Percentiles rank a stretch among this genome's conserved stretches.
Evolutionary conservation across 169 alveolate genomes (phyloP).

Genomic region (Plasmodium chabaudi): DNA sequence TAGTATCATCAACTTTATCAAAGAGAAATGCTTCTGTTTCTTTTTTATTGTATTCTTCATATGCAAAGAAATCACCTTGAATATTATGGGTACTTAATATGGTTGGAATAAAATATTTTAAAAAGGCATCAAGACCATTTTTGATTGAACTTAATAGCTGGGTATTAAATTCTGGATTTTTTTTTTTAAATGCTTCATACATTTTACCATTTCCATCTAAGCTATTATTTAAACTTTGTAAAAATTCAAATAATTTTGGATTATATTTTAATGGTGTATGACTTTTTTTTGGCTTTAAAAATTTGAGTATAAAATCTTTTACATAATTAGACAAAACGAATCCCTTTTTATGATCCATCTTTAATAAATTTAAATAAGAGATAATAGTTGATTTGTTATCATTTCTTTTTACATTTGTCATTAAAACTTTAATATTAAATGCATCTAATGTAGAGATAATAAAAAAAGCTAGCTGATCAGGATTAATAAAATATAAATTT

Average conservation of each 20-base stretch:
- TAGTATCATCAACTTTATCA: neutral
- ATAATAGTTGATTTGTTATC: constrained; percentile 10
- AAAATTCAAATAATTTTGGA: constrained; percentile 16
- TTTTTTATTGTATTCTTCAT: neutral
- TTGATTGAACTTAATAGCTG: neutral
- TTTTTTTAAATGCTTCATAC: constrained; percentile 34
- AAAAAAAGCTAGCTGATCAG: constrained; percentile 6
- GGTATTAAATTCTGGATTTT: neutral
- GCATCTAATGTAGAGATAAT: constrained; percentile 13
- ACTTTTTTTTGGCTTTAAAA: constrained; percentile 2
- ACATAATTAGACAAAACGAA: constrained; percentile 14
- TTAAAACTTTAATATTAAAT: constrained; percentile 23
- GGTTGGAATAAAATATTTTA: neutral
- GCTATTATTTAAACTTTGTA: constrained; percentile 10
- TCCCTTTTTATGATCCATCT: constrained; percentile 16
- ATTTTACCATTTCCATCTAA: constrained; percentile 12
- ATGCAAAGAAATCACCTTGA: neutral
- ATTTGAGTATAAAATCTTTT: constrained; percentile 15
- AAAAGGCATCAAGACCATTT: constrained; percentile 32
- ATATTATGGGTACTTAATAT: neutral
- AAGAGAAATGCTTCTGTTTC: neutral
- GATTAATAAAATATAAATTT: neutral
- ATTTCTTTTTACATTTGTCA: constrained; percentile 12
- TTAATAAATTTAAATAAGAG: constrained; percentile 23
- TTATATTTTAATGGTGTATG: neutral